Evolutionary conservation across 352 stramenopile species (phyloP), one percentile per base, ranked within the genome.

Genomic region (Peronospora destructor): DNA sequence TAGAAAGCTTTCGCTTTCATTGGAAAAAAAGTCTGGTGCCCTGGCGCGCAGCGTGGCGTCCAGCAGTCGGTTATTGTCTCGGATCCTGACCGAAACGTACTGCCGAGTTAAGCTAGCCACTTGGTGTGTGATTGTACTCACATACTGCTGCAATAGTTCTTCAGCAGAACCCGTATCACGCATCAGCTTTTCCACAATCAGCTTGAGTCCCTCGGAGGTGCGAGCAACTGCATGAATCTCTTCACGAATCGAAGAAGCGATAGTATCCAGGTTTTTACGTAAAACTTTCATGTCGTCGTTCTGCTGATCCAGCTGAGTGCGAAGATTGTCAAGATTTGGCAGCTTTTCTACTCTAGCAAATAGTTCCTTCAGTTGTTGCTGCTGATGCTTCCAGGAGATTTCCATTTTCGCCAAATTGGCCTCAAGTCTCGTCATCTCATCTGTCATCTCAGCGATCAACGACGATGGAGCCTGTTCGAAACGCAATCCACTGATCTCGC

Each of bases 81-180:
- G 76, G 39, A 91, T 88, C 25, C 76, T 76, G 42, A 87, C 74
- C 6, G 70, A 84, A 7, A 91, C 78, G 52, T 89, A 89, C 49
- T 89, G 73, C 25, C 80, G 68, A 17, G 80, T 91, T 40, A 89
- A 75, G 50, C 76, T 87, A 49, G 80, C 80, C 19, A 91, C 80
- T 42, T 91, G 80, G 49, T 91, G 77, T 35, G 80, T 89, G 45
- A 91, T 89, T 16, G 78, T 87, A 45, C 78, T 85, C 54, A 91
- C 78, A 46, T 89, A 89, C 56, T 86, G 77, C 60, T 88, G 80
- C 25, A 91, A 62, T 37, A 91, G 49, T 35, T 82, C 63, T 50
- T 89, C 76, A 0, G 73, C 76, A 6, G 68, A 78, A 8, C 76
- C 76, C 17, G 75, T 85, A 39, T 87, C 76, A 2, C 79, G 79